Base-by-base conservation (phyloP, 176 grass and related monocot genomes). In the Chloris gayana region DNA sequence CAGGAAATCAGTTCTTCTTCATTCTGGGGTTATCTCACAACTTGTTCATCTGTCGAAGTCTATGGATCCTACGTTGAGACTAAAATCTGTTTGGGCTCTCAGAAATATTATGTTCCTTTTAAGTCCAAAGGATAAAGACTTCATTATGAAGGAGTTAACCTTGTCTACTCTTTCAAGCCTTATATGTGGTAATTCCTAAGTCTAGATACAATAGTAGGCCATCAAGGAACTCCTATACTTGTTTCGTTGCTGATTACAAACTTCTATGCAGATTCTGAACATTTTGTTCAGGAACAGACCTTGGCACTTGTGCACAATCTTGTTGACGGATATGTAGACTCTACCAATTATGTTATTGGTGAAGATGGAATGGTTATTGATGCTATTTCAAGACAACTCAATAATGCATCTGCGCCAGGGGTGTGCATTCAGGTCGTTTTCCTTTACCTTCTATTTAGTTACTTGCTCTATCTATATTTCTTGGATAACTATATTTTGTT, bases 51-150 rank as follows among this genome's bases (percentile, higher is more conserved):
- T 99, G 81, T 85, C 92, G 60, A 91, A 87, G 72, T 99, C 96
- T 14, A 93, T 95, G 90, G 84, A 93, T 88, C 88, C 92, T 57
- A 76, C 67, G 71, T 79, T 99, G 75, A 93, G 96, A 71, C 64
- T 93, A 75, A 95, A 95, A 85, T 95, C 96, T 69, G 90, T 93
- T 59, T 88, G 74, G 78, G 92, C 90, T 88, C 86, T 99, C 76
- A 87, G 90, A 62, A 99, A 99, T 86, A 86, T 95, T 73, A 89
- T 99, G 86, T 99, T 99, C 91, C 88, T 99, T 85, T 76, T 91
- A 14, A 86, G 93, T 79, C 73, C 78, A 64, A 93, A 85, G 78
- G 92, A 93, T 83, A 99, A 91, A 91, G 90, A 95, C 70, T 86
- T 82, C 46, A 89, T 99, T 71, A 76, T 99, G 80, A 93, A 84